phyloP scores from a whole-genome alignment of 108 stramenopile genomes.

The Parmales sp. region DNA sequence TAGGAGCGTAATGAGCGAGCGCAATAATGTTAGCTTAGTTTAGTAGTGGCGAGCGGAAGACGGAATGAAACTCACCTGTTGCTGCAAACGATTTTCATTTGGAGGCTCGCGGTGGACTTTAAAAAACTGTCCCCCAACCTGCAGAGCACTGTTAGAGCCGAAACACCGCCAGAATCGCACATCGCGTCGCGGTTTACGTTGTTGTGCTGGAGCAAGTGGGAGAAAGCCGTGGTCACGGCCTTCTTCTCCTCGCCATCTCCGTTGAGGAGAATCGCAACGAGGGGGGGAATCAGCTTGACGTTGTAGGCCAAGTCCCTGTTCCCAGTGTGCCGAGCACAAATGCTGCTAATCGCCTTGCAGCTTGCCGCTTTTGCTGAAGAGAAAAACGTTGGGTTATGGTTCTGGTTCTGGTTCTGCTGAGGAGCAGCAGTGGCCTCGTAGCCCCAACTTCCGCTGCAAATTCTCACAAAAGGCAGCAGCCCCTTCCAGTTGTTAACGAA shows the following conservation, averaged over 20 bases:
- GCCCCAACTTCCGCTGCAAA: not conserved
- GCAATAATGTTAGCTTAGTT: too few relatives aligned
- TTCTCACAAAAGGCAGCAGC: not conserved
- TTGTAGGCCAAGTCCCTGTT: slow-evolving; percentile 2
- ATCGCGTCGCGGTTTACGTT: not conserved
- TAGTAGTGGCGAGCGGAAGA: too few relatives aligned
- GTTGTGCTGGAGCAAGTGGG: slow-evolving; percentile 1
- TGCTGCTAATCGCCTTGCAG: not conserved
- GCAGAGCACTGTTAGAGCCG: not conserved
- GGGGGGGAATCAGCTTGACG: not conserved
- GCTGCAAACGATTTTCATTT: slow-evolving; percentile 9
- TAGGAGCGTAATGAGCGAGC: too few relatives aligned
- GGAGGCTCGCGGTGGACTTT: not conserved
- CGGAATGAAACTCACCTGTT: too few relatives aligned
- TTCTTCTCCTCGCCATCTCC: slow-evolving; percentile 6
- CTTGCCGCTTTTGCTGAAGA: not conserved
- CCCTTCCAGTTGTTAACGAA: not conserved
- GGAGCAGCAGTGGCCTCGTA: not conserved
- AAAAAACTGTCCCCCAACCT: not conserved
- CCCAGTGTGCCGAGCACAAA: not conserved
- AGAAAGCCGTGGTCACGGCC: not conserved
- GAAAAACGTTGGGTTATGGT: too few relatives aligned
- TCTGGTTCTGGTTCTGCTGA: too few relatives aligned
- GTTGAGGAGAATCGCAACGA: slow-evolving; percentile 1
- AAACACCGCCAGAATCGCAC: not conserved